phyloP scores from a whole-genome alignment of 768 basidiomycete genomes.

The Boletus barrowsii region DNA sequence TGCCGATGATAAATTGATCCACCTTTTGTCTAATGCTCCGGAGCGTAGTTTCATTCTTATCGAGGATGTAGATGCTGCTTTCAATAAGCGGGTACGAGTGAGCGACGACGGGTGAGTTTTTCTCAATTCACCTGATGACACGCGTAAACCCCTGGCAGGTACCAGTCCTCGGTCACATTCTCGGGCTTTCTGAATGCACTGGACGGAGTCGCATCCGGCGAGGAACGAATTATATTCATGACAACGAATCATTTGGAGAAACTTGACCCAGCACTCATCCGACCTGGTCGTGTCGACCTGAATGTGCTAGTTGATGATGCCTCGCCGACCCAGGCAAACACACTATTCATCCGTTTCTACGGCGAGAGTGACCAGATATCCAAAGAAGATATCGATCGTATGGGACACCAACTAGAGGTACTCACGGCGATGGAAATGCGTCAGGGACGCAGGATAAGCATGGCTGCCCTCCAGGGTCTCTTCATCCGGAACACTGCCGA shows the following conservation, averaged over 20 bases:
- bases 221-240: constrained; percentile 98
- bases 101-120: constrained; percentile 82
- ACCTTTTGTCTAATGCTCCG: constrained; percentile 88
- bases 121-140: not conserved
- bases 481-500: constrained; percentile 76
- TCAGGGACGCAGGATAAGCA: constrained; percentile 68
- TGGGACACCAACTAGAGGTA: constrained; percentile 53
- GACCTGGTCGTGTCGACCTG: constrained; percentile 93
- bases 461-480: constrained; percentile 94
- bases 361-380: constrained; percentile 40
- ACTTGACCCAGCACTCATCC: constrained; percentile 91
- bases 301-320: constrained; percentile 84
- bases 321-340: constrained; percentile 70
- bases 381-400: constrained; percentile 36
- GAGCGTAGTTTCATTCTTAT: constrained; percentile 93
- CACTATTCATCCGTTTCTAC: constrained; percentile 85
- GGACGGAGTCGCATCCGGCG: constrained; percentile 96
- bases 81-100: constrained; percentile 88
- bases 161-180: constrained; percentile 94
- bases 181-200: constrained; percentile 96
- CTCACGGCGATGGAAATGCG: constrained; percentile 53
- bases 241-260: constrained; percentile 94
- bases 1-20: constrained; percentile 94
- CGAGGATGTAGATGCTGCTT: constrained; percentile 97
- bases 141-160: constrained; percentile 45